Conservation (phyloP, 2,329 filamentous ascomycete species). For the Apiospora koreana region DNA sequence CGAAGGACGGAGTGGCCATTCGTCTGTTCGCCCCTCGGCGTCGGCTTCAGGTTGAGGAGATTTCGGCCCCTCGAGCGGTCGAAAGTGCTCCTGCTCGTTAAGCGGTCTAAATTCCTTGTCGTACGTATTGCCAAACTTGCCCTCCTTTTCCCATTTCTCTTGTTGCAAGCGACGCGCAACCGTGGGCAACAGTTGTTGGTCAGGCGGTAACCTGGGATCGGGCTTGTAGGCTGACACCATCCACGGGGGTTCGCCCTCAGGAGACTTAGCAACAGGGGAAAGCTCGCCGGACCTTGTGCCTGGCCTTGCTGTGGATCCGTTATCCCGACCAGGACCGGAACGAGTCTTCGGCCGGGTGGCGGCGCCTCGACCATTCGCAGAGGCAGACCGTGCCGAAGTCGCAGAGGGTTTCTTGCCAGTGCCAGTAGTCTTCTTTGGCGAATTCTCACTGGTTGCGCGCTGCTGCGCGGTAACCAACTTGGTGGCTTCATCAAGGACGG, state of each 20-base stretch:
- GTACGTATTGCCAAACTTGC: slow-evolving; percentile 81
- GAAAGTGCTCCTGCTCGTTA: slow-evolving; percentile 62
- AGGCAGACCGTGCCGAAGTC: slow-evolving; percentile 8
- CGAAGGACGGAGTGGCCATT: slow-evolving; percentile 58
- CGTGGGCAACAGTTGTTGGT: slow-evolving; percentile 93
- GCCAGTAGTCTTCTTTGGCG: slow-evolving; percentile 53
- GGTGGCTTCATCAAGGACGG: slow-evolving; percentile 51
- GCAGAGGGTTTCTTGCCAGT: slow-evolving; percentile 44
- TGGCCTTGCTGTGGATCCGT: slow-evolving; percentile 52
- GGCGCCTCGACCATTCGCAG: slow-evolving; percentile 36
- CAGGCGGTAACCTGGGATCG: slow-evolving; percentile 88
- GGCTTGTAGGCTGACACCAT: slow-evolving; percentile 93
- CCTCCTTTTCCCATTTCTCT: slow-evolving; percentile 93
- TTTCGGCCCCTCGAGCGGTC: slow-evolving; percentile 43
- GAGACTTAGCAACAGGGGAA: slow-evolving; percentile 59
- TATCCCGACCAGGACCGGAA: slow-evolving; percentile 52
- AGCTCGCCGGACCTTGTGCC: slow-evolving; percentile 63
- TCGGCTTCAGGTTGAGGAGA: slow-evolving; percentile 18
- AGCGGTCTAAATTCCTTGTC: slow-evolving; percentile 86
- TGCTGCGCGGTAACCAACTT: slow-evolving; percentile 9
- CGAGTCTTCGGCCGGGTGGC: slow-evolving; percentile 63
- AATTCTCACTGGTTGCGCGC: slow-evolving; percentile 25
- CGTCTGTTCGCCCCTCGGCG: slow-evolving; percentile 37
- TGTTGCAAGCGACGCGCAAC: slow-evolving; percentile 89
- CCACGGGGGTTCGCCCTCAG: slow-evolving; percentile 96